Evolutionary conservation across 176 grass and related monocot species (phyloP).

Genomic region (Neostapfia colusana): DNA sequence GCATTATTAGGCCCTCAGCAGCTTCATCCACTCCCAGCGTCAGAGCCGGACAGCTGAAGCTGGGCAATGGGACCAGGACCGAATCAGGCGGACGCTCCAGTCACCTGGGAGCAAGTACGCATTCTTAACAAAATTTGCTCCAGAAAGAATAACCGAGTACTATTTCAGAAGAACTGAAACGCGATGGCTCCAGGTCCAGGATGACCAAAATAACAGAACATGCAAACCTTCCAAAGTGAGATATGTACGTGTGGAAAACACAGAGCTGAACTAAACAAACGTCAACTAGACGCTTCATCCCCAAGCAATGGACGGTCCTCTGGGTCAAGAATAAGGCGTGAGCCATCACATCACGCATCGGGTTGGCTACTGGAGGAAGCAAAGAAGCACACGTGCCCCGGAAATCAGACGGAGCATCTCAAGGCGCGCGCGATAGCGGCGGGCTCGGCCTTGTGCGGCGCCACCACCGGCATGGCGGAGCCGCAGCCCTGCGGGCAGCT

Average conservation of each 20-base stretch:
- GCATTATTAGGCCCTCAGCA: not conserved
- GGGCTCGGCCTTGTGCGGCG: not conserved
- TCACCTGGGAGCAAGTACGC: no score
- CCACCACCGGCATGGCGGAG: not conserved
- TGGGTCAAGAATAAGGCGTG: not conserved
- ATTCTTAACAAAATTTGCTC: not conserved
- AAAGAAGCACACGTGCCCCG: not conserved
- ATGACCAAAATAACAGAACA: not conserved
- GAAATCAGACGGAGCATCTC: not conserved
- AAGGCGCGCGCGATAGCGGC: not conserved
- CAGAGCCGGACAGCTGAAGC: no score
- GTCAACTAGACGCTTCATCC: not conserved
- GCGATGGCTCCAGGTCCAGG: not conserved
- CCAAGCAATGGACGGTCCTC: not conserved
- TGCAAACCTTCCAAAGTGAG: not conserved
- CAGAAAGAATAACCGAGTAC: not conserved
- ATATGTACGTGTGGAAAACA: no score
- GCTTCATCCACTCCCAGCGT: not conserved
- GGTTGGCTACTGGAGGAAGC: not conserved
- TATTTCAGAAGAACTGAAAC: not conserved
- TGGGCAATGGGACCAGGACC: not conserved
- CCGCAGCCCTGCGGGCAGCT: not conserved
- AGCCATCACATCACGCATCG: conserved; percentile 14
- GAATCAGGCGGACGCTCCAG: not conserved
- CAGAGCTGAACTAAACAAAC: not conserved